Conservation (phyloP, 768 basidiomycete genomes). For the Neoboletus magnificus region DNA sequence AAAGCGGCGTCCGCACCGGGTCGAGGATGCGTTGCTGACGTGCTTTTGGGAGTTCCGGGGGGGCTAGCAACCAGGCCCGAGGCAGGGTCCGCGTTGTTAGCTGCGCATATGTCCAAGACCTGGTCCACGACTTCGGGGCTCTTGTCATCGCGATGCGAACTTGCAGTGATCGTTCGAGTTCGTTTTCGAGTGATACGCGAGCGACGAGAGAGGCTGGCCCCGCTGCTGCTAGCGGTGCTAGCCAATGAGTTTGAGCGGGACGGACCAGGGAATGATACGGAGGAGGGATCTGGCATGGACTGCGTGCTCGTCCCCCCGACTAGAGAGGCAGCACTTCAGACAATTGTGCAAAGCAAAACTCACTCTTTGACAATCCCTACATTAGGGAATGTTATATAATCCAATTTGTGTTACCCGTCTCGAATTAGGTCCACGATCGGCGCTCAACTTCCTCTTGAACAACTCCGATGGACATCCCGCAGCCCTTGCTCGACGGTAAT, state of each 20-base stretch:
- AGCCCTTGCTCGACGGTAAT: slow-evolving; percentile 25
- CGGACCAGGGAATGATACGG: slow-evolving; percentile 25
- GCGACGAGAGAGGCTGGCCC: slow-evolving; percentile 49
- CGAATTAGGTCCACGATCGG: slow-evolving; percentile 16
- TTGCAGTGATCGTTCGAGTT: slow-evolving; percentile 47
- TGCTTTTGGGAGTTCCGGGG: slow-evolving; percentile 9
- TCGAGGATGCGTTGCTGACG: slow-evolving; percentile 13
- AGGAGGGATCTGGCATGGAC: slow-evolving; percentile 33
- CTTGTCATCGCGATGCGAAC: slow-evolving; percentile 23
- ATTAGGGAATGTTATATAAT: slow-evolving; percentile 31
- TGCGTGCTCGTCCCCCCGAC: slow-evolving; percentile 24
- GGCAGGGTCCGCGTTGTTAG: slow-evolving; percentile 15
- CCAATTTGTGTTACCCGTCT: background rate
- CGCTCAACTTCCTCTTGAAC: background rate
- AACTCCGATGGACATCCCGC: slow-evolving; percentile 8
- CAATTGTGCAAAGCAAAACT: slow-evolving; percentile 21
- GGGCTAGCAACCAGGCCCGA: slow-evolving; percentile 4
- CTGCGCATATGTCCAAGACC: slow-evolving; percentile 30
- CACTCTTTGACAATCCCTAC: slow-evolving; percentile 3
- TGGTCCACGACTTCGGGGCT: slow-evolving; percentile 11
- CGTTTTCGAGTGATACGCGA: slow-evolving; percentile 47
- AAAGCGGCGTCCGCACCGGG: slow-evolving; percentile 8
- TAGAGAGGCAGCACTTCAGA: slow-evolving; percentile 11
- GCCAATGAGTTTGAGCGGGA: slow-evolving; percentile 34
- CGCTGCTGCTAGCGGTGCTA: slow-evolving; percentile 46